Evolutionary conservation across 1,284 basidiomycete species (phyloP).

Genomic region (Ceratobasidium theobromae): DNA sequence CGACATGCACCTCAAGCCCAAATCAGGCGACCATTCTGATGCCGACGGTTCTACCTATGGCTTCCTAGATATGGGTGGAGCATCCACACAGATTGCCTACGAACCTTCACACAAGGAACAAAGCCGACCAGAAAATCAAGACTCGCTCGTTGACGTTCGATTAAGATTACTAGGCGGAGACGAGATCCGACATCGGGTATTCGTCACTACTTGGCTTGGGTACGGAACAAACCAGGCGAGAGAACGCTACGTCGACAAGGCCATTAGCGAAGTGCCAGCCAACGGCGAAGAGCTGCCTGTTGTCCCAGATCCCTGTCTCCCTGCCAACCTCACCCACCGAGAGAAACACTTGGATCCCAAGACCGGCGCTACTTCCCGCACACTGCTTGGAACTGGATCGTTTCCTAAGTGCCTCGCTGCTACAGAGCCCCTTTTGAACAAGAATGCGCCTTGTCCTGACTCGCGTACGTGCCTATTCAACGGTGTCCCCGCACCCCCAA

Average conservation of each 20-base stretch:
- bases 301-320: constrained; percentile 88
- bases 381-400: constrained; percentile 84
- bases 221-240: constrained; percentile 97
- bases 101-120: constrained; percentile 60
- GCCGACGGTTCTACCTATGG: constrained; percentile 80
- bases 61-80: constrained; percentile 99
- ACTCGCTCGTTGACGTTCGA: constrained; percentile 77
- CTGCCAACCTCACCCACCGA: constrained; percentile 64
- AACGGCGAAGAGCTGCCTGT: constrained; percentile 44
- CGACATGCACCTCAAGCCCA: constrained; percentile 43
- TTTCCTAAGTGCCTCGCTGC: constrained; percentile 80
- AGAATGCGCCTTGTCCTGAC: constrained; percentile 78
- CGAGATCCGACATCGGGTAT: constrained; percentile 88
- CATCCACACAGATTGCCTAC: constrained; percentile 98
- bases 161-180: constrained; percentile 82
- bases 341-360: constrained; percentile 53
- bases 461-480: constrained; percentile 88
- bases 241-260: constrained; percentile 81
- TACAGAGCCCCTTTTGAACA: constrained; percentile 82
- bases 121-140: constrained; percentile 44
- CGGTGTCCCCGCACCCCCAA: constrained; percentile 90
- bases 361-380: constrained; percentile 56
- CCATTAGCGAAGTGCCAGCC: constrained; percentile 58
- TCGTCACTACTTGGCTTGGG: constrained; percentile 97
- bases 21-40: constrained; percentile 38